Conservation (phyloP, 2,329 filamentous ascomycete species). For the Beauveria australis region DNA sequence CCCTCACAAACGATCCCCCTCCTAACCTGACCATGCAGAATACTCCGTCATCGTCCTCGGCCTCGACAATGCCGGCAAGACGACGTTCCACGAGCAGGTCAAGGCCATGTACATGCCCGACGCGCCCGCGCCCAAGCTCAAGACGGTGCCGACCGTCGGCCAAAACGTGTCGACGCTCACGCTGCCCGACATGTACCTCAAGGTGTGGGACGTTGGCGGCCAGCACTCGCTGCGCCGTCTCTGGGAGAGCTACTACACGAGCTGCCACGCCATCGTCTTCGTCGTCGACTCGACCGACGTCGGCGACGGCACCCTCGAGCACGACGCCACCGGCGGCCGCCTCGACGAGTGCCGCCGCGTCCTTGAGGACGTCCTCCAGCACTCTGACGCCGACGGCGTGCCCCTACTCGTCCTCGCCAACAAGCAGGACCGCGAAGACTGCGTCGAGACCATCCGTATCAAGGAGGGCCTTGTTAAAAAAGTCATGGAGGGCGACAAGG, state of each 20-base stretch:
- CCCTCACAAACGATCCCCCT: background rate
- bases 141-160: slow-evolving; percentile 92
- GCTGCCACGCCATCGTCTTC: slow-evolving; percentile 94
- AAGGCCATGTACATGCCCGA: slow-evolving; percentile 73
- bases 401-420: slow-evolving; percentile 90
- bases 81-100: slow-evolving; percentile 93
- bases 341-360: slow-evolving; percentile 85
- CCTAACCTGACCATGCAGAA: slow-evolving; percentile 43
- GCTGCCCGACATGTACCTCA: slow-evolving; percentile 90
- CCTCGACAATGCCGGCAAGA: slow-evolving; percentile 97
- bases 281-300: slow-evolving; percentile 94
- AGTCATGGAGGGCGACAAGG: slow-evolving; percentile 92
- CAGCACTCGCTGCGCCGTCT: slow-evolving; percentile 81
- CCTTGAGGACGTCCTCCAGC: slow-evolving; percentile 80
- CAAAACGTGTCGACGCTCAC: slow-evolving; percentile 93
- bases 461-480: slow-evolving; percentile 94
- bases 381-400: slow-evolving; percentile 82
- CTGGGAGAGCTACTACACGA: slow-evolving; percentile 93
- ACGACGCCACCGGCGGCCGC: slow-evolving; percentile 47
- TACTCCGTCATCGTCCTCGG: slow-evolving; percentile 96
- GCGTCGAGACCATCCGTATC: slow-evolving; percentile 92
- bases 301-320: slow-evolving; percentile 65
- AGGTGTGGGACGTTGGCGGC: slow-evolving; percentile 97
- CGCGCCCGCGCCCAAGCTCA: slow-evolving; percentile 56
- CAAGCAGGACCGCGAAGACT: slow-evolving; percentile 96